Percentiles rank a stretch among this genome's conserved stretches.
Conservation (phyloP, 192 early-diverging fungal species). For the Chytriomyces hyalinus region DNA sequence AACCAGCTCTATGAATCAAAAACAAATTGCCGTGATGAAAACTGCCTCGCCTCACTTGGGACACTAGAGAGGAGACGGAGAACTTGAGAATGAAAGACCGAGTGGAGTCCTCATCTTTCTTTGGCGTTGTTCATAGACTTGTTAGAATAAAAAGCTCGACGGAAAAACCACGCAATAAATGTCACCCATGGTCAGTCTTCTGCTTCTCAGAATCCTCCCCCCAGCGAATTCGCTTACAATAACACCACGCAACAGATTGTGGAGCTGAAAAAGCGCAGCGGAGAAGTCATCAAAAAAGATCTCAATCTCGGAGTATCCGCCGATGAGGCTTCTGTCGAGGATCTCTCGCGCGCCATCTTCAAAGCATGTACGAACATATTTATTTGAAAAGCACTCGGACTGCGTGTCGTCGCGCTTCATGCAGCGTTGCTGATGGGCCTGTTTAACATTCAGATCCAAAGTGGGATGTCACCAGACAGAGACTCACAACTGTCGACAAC, state of each 20-base stretch:
- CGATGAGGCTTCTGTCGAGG: constrained; percentile 66
- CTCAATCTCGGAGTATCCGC: constrained; percentile 33
- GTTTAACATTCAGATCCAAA: constrained; percentile 52
- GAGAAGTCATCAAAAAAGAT: constrained; percentile 40
- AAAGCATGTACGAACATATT: constrained; percentile 49
- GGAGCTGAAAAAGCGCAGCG: constrained; percentile 33
- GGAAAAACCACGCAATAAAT: too few species aligned
- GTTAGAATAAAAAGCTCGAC: too few species aligned
- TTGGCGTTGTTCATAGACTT: too few species aligned
- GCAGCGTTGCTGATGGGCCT: background rate
- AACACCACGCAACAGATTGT: constrained; percentile 13
- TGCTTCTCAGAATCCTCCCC: too few species aligned
- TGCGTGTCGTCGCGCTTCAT: background rate
- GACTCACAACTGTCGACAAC: constrained; percentile 72
- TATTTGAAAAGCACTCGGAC: background rate
- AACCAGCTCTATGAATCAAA: too few species aligned
- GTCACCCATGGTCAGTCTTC: too few species aligned
- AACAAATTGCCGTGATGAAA: too few species aligned
- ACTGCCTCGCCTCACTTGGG: too few species aligned
- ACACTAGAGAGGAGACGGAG: too few species aligned
- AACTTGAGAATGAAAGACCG: too few species aligned
- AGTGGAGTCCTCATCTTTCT: too few species aligned
- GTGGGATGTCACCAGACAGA: constrained; percentile 78
- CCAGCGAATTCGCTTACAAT: too few species aligned
- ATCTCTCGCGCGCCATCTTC: constrained; percentile 72